These are phyloP conservation scores for Leccinum sublutescens DNA, from an alignment of 768 basidiomycete genomes.

Conservation along the genomic window DNA sequence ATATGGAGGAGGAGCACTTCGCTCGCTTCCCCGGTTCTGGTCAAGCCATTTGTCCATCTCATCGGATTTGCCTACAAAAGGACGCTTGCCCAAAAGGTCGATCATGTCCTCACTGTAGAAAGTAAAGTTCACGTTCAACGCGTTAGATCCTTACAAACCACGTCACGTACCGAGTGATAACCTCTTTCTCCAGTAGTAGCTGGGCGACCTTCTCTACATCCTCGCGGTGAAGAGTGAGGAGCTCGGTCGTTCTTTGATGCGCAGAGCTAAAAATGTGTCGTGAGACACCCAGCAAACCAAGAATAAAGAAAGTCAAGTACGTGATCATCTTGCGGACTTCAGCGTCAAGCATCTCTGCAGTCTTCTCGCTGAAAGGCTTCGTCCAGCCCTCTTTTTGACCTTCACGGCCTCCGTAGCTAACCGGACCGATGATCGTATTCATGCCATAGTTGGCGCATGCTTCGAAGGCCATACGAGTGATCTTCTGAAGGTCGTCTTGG, in stretches of 20 bases:
- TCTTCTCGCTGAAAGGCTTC: constrained; percentile 98
- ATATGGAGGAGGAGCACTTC: constrained; percentile 64
- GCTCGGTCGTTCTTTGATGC: constrained; percentile 76
- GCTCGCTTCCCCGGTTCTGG: constrained; percentile 58
- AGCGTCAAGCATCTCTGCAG: constrained; percentile 86
- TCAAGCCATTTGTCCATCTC: constrained; percentile 99
- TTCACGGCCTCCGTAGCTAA: constrained; percentile 91
- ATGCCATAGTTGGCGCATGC: constrained; percentile 96
- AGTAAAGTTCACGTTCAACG: constrained; percentile 2
- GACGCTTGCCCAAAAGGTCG: constrained; percentile 74
- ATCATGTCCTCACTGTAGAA: constrained; percentile 81
- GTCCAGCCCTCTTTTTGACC: constrained; percentile 86
- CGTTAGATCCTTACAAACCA: not conserved
- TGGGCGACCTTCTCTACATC: constrained; percentile 95
- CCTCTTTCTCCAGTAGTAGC: constrained; percentile 90
- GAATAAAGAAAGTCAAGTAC: constrained; percentile 36
- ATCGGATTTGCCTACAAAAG: constrained; percentile 73
- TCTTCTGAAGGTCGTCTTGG: constrained; percentile 97
- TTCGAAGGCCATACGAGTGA: constrained; percentile 97
- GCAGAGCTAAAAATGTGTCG: constrained; percentile 49
- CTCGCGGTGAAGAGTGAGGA: constrained; percentile 76
- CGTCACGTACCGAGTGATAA: constrained; percentile 76
- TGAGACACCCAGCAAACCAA: constrained; percentile 8
- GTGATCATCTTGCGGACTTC: constrained; percentile 97
- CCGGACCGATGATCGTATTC: constrained; percentile 92